A percentile compares a stretch with the other conserved stretches of the same genome.
These are phyloP conservation scores for Globisporangium paroecandrum DNA, from an alignment of 352 stramenopile genomes.

Conservation along the genomic window DNA sequence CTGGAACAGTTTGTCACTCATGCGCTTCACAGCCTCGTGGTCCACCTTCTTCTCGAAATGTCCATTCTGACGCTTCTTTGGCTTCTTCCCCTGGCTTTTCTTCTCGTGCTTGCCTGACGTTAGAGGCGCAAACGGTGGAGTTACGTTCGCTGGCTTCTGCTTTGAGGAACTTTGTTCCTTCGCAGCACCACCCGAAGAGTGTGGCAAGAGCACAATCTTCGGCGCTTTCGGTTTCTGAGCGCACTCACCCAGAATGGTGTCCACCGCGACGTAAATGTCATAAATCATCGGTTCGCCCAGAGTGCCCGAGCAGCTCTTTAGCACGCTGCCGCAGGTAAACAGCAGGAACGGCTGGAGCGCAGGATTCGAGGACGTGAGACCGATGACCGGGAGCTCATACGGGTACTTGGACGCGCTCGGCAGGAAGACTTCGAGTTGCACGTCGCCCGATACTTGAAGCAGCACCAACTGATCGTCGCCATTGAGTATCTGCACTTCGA, in stretches of 20 bases:
- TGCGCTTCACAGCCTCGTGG: conserved; percentile 31
- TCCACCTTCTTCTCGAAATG: conserved; percentile 24
- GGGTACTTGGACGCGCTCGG: conserved; percentile 54
- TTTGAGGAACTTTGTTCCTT: neutral
- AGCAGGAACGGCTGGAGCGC: conserved; percentile 40
- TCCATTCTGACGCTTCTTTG: conserved; percentile 17
- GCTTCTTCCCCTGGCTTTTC: conserved; percentile 22
- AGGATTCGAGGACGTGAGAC: conserved; percentile 37
- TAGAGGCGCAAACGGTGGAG: neutral
- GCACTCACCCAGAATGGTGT: conserved; percentile 44
- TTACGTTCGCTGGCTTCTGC: neutral
- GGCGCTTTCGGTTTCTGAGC: conserved; percentile 23
- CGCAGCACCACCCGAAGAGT: conserved; percentile 8
- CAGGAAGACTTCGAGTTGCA: conserved; percentile 60
- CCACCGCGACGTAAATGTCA: conserved; percentile 68
- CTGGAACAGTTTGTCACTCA: conserved; percentile 48
- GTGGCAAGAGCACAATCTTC: conserved; percentile 32
- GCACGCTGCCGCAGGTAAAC: conserved; percentile 38
- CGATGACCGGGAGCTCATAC: conserved; percentile 67
- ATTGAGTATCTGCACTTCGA: conserved; percentile 29
- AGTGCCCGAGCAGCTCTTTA: conserved; percentile 44
- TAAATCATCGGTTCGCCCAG: conserved; percentile 82
- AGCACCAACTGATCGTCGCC: conserved; percentile 32
- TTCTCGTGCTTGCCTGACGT: conserved; percentile 5
- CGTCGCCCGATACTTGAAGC: conserved; percentile 44